These are phyloP conservation scores for Collybiopsis luxurians DNA, from an alignment of 768 basidiomycete genomes.

Conservation along the genomic window DNA sequence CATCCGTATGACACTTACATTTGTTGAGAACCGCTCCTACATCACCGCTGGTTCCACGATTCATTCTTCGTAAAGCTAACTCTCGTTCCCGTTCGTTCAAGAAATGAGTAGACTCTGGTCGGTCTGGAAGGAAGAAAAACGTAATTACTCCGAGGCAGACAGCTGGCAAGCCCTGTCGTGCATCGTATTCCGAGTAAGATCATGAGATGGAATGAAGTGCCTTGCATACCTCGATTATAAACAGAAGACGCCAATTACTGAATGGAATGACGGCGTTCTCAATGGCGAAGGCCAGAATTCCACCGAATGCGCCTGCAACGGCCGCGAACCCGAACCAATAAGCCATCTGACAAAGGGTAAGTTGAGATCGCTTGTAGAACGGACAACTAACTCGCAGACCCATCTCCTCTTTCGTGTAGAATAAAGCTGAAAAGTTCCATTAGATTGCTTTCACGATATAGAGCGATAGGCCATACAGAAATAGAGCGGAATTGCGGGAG, in stretches of 20 bases:
- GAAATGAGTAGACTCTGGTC: conserved; percentile 67
- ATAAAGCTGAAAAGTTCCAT: conserved; percentile 51
- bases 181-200: too few species aligned
- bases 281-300: conserved; percentile 79
- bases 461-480: conserved; percentile 49
- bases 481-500: conserved; percentile 74
- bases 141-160: conserved; percentile 59
- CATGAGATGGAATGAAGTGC: background rate
- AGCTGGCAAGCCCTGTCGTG: conserved; percentile 59
- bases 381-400: conserved; percentile 54
- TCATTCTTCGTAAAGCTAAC: conserved; percentile 66
- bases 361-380: background rate
- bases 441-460: background rate
- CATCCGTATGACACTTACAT: conserved; percentile 29
- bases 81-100: conserved; percentile 52
- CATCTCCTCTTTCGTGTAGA: conserved; percentile 74
- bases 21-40: conserved; percentile 61
- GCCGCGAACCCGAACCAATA: conserved; percentile 87
- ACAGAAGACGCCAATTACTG: conserved; percentile 60
- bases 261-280: conserved; percentile 54
- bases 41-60: conserved; percentile 65
- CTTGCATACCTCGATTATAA: conserved; percentile 62
- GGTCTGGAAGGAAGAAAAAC: conserved; percentile 58
- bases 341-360: conserved; percentile 43
- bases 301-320: conserved; percentile 81